Percentiles rank a stretch among this genome's conserved stretches.
Evolutionary conservation across 768 basidiomycete species (phyloP).

Genomic region (Tricholoma bakamatsutake): DNA sequence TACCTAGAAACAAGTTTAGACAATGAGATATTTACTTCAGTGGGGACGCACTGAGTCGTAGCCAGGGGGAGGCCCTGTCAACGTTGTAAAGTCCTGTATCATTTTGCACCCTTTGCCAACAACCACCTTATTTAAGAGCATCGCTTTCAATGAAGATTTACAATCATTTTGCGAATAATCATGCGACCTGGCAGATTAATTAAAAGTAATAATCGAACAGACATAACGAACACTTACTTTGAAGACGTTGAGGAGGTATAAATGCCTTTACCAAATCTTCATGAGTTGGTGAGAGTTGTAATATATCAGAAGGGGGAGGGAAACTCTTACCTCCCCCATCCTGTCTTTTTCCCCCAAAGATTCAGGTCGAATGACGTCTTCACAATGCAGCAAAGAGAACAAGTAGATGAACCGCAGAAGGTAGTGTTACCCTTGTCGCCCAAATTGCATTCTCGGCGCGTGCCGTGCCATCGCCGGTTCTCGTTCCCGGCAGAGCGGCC

Average conservation of each 20-base stretch:
- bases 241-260: slow-evolving; percentile 79
- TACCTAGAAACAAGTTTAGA: slow-evolving; percentile 34
- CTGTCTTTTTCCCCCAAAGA: slow-evolving; percentile 63
- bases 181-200: slow-evolving; percentile 39
- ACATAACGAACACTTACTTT: slow-evolving; percentile 34
- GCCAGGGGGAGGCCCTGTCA: slow-evolving; percentile 55
- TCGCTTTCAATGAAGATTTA: slow-evolving; percentile 51
- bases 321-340: slow-evolving; percentile 55
- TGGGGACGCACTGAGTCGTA: slow-evolving; percentile 55
- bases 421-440: slow-evolving; percentile 55
- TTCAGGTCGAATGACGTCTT: slow-evolving; percentile 58
- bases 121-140: slow-evolving; percentile 70
- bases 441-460: slow-evolving; percentile 55
- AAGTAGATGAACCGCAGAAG: slow-evolving; percentile 50
- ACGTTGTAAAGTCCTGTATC: slow-evolving; percentile 45
- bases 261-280: slow-evolving; percentile 63
- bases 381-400: slow-evolving; percentile 61
- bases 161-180: slow-evolving; percentile 63
- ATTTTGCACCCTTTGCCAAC: slow-evolving; percentile 68
- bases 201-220: background rate
- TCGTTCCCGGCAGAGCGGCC: slow-evolving; percentile 63
- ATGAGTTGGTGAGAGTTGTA: background rate
- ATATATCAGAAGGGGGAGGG: background rate
- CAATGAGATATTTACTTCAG: background rate
- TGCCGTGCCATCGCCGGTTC: slow-evolving; percentile 74